Evolutionary conservation across 2,329 filamentous ascomycete species (phyloP).

Genomic region (Cercospora sp.): DNA sequence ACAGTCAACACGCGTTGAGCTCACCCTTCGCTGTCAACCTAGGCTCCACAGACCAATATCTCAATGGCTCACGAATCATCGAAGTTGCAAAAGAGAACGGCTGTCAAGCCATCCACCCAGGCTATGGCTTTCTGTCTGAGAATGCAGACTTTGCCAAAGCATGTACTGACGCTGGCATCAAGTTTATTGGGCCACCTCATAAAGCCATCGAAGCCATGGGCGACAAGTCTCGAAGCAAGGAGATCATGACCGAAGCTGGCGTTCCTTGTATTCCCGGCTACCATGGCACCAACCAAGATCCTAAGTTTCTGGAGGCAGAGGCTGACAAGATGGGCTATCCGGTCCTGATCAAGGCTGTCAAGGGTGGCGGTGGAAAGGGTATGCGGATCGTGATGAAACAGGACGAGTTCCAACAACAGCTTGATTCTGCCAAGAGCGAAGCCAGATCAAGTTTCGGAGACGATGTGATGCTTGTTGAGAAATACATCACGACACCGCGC

Average conservation of each 20-base stretch:
- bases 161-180: constrained; percentile 84
- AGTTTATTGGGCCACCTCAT: constrained; percentile 88
- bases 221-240: constrained; percentile 87
- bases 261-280: constrained; percentile 97
- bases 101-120: constrained; percentile 90
- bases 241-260: constrained; percentile 94
- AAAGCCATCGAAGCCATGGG: constrained; percentile 81
- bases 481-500: constrained; percentile 65
- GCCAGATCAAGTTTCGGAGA: constrained; percentile 65
- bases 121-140: constrained; percentile 92
- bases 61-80: constrained; percentile 92
- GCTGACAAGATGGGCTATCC: constrained; percentile 70
- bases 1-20: constrained; percentile 82
- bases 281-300: constrained; percentile 79
- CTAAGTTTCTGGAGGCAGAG: constrained; percentile 61
- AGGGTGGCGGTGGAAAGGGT: constrained; percentile 67
- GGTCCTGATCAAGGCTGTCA: constrained; percentile 65
- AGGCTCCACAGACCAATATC: constrained; percentile 79
- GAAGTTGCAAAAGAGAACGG: constrained; percentile 79
- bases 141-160: constrained; percentile 87
- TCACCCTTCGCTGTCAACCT: constrained; percentile 83
- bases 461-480: constrained; percentile 66
- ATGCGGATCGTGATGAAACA: constrained; percentile 63
- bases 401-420: constrained; percentile 60
- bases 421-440: constrained; percentile 65